Evolutionary conservation across 2,329 filamentous ascomycete species (phyloP), one percentile per base, ranked within the genome.

Genomic region (Phialophora verrucosa): DNA sequence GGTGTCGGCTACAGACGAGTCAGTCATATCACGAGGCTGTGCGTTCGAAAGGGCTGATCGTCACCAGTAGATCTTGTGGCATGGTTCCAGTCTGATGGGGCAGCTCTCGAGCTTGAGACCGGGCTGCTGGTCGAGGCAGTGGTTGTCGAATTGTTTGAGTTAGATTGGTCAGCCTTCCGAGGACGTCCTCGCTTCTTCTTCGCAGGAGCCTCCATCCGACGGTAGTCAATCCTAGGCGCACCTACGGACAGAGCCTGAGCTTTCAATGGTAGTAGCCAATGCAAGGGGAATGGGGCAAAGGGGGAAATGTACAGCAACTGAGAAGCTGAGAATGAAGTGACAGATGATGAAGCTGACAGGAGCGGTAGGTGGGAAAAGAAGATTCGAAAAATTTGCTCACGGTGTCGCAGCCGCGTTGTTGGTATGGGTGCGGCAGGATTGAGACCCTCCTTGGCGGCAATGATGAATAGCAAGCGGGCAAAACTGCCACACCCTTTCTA

Each of bases 11-110:
- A 50, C 25, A 50, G 47, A 59, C 38, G 44, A 14, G 29, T 20
- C 42, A 44, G 25, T 29, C 42, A 50, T 49, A 42, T 59, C 25
- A 50, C 38, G 10, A 20, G 47, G 57, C n/a, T 50, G 31, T 49
- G 27, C 17, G 27, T 27, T 59, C 14, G 17, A 31, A 42, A n/a
- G 4, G 44, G 42, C 32, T 50, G 57, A 25, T 44, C 57, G 31
- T 23, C 12, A 49, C 42, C 42, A 35, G 27, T 25, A 32, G 57
- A 50, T 29, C 42, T 25, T 20, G 14, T 23, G 1, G 42, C 57
- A 14, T 4, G 2, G 38, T 47, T 29, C 56, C 31, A 7, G 42
- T 42, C 12, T 3, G 23, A 17, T n/a, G 17, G n/a, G 25, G 14
- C 7, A 17, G 20, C 17, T 20, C 31, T 23, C 12, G 47, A 25